Conservation (phyloP, 1,284 basidiomycete species). For the Tetrapyrgos nigripes region DNA sequence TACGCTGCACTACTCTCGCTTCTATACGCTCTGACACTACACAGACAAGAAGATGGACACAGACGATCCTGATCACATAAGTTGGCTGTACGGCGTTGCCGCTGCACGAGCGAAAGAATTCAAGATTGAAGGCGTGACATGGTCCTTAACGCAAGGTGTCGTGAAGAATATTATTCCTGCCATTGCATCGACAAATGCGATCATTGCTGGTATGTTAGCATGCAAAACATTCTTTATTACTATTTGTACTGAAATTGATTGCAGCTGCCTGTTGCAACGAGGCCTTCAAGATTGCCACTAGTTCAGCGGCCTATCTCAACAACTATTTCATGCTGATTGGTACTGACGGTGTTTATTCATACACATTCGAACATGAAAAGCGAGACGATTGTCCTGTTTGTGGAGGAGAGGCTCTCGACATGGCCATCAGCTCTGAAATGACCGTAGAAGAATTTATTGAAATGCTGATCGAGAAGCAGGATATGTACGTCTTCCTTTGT, state of each 20-base stretch:
- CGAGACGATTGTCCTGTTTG: constrained; percentile 97
- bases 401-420: constrained; percentile 85
- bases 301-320: constrained; percentile 91
- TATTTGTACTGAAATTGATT: background rate
- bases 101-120: constrained; percentile 87
- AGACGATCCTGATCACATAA: constrained; percentile 96
- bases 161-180: constrained; percentile 99
- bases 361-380: constrained; percentile 96
- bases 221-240: constrained; percentile 3
- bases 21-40: constrained; percentile 12
- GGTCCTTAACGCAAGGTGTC: constrained; percentile 97
- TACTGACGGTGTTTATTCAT: constrained; percentile 96
- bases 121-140: constrained; percentile 97
- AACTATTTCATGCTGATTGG: constrained; percentile 99
- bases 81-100: constrained; percentile 90
- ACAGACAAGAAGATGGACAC: constrained; percentile 94
- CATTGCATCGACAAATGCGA: constrained; percentile 95
- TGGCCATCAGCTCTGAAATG: constrained; percentile 71
- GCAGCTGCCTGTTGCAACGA: constrained; percentile 98
- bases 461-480: constrained; percentile 82
- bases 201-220: constrained; percentile 81
- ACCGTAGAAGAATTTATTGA: constrained; percentile 90
- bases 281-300: constrained; percentile 98
- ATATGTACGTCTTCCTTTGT: constrained; percentile 68
- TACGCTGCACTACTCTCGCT: background rate